phyloP scores from a whole-genome alignment of 2,329 filamentous ascomycete genomes.

The Fusarium tjaetaba region DNA sequence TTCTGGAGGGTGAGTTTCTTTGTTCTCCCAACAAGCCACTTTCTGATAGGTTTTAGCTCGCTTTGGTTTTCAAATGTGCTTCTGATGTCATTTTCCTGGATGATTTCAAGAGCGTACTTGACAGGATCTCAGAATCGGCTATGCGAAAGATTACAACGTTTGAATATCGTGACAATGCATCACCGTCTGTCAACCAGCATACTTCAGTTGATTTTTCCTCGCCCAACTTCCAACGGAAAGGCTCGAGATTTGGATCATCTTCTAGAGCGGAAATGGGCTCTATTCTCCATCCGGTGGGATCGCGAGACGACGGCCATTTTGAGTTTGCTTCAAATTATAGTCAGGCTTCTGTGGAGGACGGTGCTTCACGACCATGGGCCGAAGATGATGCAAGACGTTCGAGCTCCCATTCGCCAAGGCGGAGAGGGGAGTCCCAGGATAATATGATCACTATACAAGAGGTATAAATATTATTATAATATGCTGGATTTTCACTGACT shows the following conservation, averaged over 20 bases:
- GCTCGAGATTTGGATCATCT: background rate
- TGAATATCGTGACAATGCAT: background rate
- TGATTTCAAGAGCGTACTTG: slow-evolving; percentile 26
- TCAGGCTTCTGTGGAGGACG: background rate
- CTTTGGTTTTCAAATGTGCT: slow-evolving; percentile 26
- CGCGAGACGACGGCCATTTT: slow-evolving; percentile 1
- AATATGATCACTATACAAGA: background rate
- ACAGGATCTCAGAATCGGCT: slow-evolving; percentile 21
- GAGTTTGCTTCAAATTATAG: background rate
- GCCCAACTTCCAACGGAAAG: background rate
- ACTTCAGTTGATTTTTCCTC: background rate
- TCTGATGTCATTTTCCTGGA: slow-evolving; percentile 28
- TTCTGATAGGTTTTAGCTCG: slow-evolving; percentile 2
- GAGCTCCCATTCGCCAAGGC: background rate
- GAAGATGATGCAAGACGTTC: background rate
- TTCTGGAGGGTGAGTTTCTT: slow-evolving; percentile 20
- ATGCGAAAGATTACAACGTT: slow-evolving; percentile 27
- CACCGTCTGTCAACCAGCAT: background rate
- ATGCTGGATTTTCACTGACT: rapidly evolving
- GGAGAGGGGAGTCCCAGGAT: background rate
- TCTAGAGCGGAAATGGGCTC: background rate
- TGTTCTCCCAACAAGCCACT: rapidly evolving
- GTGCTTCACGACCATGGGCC: background rate
- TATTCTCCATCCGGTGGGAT: background rate
- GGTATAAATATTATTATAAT: rapidly evolving